Percentiles rank a stretch among this genome's conserved stretches.
These are phyloP conservation scores for Phoenix roebelenii DNA, from an alignment of 176 grass and related monocot genomes.

Conservation along the genomic window DNA sequence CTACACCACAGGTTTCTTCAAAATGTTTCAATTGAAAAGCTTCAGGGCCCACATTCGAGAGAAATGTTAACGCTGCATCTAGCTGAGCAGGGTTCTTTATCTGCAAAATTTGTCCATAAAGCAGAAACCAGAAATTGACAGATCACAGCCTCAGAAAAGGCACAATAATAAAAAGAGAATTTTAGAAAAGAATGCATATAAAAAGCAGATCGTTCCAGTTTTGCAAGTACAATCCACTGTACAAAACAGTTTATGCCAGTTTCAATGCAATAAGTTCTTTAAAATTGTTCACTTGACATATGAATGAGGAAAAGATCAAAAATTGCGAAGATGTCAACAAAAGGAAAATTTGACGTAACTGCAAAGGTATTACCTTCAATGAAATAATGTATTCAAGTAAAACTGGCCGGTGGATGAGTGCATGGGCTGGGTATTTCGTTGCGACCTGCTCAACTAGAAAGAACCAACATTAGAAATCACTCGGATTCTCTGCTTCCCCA, in stretches of 20 bases:
- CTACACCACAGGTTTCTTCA: constrained; percentile 90
- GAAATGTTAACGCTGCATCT: constrained; percentile 70
- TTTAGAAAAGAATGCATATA: too few species aligned
- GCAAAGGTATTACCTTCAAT: constrained; percentile 15
- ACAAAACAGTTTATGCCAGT: too few species aligned
- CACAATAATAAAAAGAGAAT: too few species aligned
- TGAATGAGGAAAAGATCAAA: too few species aligned
- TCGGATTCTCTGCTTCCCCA: background rate
- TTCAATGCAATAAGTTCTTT: too few species aligned
- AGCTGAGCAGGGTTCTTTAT: constrained; percentile 81
- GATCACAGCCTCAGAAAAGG: too few species aligned
- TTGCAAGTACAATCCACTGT: too few species aligned
- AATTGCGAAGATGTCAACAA: too few species aligned
- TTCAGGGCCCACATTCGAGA: constrained; percentile 54
- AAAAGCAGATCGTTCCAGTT: too few species aligned
- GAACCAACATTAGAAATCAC: constrained; percentile 1
- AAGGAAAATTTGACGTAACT: background rate
- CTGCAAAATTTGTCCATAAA: constrained; percentile 29
- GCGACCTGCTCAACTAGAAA: constrained; percentile 20
- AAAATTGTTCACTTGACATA: too few species aligned
- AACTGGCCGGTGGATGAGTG: constrained; percentile 23
- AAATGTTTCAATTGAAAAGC: constrained; percentile 53
- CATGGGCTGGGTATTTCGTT: constrained; percentile 27
- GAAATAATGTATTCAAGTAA: constrained; percentile 21
- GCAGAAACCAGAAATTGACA: background rate